A percentile compares a stretch with the other conserved stretches of the same genome.
Evolutionary conservation across 768 basidiomycete genomes (phyloP).

Genomic region (Polyporus arcularius): DNA sequence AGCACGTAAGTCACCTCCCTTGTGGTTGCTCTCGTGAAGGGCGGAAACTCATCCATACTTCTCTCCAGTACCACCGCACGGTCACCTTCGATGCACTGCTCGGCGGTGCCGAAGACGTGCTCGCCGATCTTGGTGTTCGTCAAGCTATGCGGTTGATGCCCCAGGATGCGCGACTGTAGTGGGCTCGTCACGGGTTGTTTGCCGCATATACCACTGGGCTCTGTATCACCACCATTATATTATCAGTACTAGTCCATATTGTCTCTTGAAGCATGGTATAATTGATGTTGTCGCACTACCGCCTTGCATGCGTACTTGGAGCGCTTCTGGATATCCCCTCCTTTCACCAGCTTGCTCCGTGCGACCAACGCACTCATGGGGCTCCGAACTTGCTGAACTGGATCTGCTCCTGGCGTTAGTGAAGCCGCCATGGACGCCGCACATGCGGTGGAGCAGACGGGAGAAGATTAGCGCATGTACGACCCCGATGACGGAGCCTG

Average conservation of each 20-base stretch:
- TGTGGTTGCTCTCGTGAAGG: neutral
- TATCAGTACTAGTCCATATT: no score
- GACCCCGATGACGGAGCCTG: neutral
- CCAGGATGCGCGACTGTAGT: slow-evolving; percentile 59
- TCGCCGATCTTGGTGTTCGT: slow-evolving; percentile 78
- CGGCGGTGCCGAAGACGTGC: slow-evolving; percentile 77
- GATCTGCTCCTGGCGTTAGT: no score
- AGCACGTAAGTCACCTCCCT: slow-evolving; percentile 54
- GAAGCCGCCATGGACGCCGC: no score
- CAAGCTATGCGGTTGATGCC: slow-evolving; percentile 81
- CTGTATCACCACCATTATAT: neutral
- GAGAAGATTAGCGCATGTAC: neutral
- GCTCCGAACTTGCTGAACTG: no score
- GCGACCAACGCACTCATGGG: no score
- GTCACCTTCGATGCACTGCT: slow-evolving; percentile 70
- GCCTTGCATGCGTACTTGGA: neutral
- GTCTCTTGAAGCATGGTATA: neutral
- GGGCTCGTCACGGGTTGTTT: neutral
- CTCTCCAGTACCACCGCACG: slow-evolving; percentile 60
- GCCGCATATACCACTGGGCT: neutral
- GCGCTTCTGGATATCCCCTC: no score
- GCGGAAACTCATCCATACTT: neutral
- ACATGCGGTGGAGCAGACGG: neutral
- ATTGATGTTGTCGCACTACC: neutral
- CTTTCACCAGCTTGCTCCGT: no score